Evolutionary conservation across 2,329 filamentous ascomycete species (phyloP), one percentile per base, ranked within the genome.

Genomic region (Magnaporthales sp.): DNA sequence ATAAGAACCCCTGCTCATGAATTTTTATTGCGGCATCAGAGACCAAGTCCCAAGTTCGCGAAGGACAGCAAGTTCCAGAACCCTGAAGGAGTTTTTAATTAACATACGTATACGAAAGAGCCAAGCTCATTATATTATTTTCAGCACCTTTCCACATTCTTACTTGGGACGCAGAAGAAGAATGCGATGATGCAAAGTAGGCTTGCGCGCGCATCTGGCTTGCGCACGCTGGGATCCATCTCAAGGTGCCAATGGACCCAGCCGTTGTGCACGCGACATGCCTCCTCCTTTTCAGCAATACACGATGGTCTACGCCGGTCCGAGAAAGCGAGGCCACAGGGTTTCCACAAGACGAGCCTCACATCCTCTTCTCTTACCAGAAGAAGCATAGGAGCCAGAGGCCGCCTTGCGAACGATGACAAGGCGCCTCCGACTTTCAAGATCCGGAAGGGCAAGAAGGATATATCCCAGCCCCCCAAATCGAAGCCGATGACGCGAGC

Each of bases 401-500:
- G 54, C 1, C 54, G 54, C n/a, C n/a, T 3, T n/a, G 69, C 77
- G 66, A 74, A 69, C 38, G 71, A 77, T 15, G 69, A 67, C 54
- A 26, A 22, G 22, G 66, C 69, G 64, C 73, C 67, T 24, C 73
- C 74, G 46, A 67, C 67, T 2, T 80, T 73, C 72, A 77, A 75
- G 62, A 76, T 82, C 63, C 72, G 71, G 56, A 84, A 80, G 70
- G 79, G 84, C 27, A 84, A 82, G 70, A 85, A 84, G 72, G 83
- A 85, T 70, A 76, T 86, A 46, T 80, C 79, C 29, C 76, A 80
- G 67, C 77, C 76, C 68, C 74, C 73, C 13, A 74, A 75, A 26
- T 74, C 74, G n/a, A 72, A 78, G 63, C 76, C 78, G 3, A 78
- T 80, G 71, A 80, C 84, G 6, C 79, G 85, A 60, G 76, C 77